These are phyloP conservation scores for Chlorella vulgaris DNA, from an alignment of 139 green algal genomes.

Conservation along the genomic window DNA sequence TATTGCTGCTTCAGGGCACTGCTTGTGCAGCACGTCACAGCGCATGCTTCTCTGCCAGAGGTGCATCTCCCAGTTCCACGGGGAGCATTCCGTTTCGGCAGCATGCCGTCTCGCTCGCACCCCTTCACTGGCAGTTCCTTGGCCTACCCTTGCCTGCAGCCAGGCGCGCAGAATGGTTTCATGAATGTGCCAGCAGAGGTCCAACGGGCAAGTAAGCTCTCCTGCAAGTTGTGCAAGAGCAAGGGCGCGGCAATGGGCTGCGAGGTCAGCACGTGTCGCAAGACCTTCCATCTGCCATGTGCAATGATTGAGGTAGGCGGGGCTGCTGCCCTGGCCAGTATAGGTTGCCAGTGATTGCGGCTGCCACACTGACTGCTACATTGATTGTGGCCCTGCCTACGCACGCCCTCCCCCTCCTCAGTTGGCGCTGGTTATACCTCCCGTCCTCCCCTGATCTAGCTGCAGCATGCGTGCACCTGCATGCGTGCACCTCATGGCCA, in stretches of 20 bases:
- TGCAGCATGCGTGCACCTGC: no score
- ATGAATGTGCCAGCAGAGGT: not conserved
- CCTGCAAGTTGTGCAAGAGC: not conserved
- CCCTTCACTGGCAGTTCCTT: not conserved
- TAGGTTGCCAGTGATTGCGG: not conserved
- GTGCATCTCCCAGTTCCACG: no score
- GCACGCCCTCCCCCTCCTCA: no score
- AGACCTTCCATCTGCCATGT: conserved; percentile 9
- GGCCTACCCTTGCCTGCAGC: not conserved
- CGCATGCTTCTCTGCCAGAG: no score
- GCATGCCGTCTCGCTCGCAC: not conserved
- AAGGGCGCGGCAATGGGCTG: not conserved
- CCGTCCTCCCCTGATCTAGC: no score
- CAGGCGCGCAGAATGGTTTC: not conserved
- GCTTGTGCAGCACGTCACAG: no score
- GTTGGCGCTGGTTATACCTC: no score
- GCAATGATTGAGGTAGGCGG: not conserved
- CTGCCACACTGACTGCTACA: no score
- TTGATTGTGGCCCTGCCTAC: no score
- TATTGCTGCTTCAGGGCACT: no score
- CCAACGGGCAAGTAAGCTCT: not conserved
- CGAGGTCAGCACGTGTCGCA: not conserved
- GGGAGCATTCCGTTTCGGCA: no score
- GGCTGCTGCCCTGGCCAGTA: not conserved
- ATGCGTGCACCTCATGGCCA: no score